A percentile compares a stretch with the other conserved stretches of the same genome.
These are phyloP conservation scores for Pugionium cornutum DNA, from an alignment of 345 rosid genomes.

Conservation along the genomic window DNA sequence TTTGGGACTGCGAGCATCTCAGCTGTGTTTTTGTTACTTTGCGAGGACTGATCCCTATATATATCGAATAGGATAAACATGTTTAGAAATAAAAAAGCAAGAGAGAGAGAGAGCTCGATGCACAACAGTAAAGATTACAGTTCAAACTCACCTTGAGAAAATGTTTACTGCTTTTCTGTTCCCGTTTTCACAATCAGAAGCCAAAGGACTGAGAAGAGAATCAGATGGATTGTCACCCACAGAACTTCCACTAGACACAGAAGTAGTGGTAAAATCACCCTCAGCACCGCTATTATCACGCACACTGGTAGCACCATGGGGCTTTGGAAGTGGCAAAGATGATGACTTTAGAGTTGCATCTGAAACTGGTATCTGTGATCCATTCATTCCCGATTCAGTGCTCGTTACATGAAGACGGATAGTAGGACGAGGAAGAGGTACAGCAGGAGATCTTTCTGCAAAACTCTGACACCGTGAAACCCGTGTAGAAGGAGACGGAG, in stretches of 20 bases:
- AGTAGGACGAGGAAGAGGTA: slow-evolving; percentile 84
- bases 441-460: slow-evolving; percentile 67
- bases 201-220: slow-evolving; percentile 64
- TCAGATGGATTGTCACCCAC: slow-evolving; percentile 63
- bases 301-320: slow-evolving; percentile 48
- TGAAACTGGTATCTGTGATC: slow-evolving; percentile 49
- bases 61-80: slow-evolving; percentile 38
- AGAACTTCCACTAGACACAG: slow-evolving; percentile 69
- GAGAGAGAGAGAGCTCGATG: slow-evolving; percentile 1
- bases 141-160: slow-evolving; percentile 60
- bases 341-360: slow-evolving; percentile 49
- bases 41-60: slow-evolving; percentile 55
- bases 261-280: slow-evolving; percentile 66
- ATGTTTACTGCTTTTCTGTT: slow-evolving; percentile 53
- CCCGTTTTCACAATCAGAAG: slow-evolving; percentile 74
- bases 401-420: slow-evolving; percentile 42
- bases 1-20: slow-evolving; percentile 58
- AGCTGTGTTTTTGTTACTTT: slow-evolving; percentile 49
- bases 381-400: slow-evolving; percentile 54
- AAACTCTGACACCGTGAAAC: slow-evolving; percentile 86
- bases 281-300: slow-evolving; percentile 51
- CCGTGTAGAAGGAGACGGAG: slow-evolving; percentile 68
- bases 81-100: slow-evolving; percentile 22
- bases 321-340: slow-evolving; percentile 68
- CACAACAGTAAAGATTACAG: slow-evolving; percentile 12